Evolutionary conservation across 1,284 basidiomycete genomes (phyloP).

Genomic region (Moesziomyces parantarcticus): DNA sequence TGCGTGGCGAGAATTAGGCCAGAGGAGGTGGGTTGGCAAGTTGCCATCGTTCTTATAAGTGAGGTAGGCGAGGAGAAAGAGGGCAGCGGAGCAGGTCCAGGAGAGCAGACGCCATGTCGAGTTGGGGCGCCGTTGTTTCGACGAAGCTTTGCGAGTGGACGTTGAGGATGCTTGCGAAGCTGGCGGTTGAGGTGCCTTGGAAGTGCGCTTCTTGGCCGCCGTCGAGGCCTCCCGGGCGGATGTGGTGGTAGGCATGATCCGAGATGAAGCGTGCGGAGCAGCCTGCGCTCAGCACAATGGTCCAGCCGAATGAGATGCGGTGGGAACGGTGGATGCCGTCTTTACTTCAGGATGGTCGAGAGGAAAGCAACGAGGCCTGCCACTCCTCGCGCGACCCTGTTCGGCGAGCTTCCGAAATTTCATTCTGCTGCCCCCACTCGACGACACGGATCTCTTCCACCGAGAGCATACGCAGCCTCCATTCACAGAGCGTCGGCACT

Average conservation of each 20-base stretch:
- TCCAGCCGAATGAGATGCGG: background rate
- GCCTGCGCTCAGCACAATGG: background rate
- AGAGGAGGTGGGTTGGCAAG: slow-evolving; percentile 14
- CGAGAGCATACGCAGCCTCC: too few species aligned
- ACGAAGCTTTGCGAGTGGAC: background rate
- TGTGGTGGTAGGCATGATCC: background rate
- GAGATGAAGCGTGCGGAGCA: background rate
- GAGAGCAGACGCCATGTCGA: slow-evolving; percentile 18
- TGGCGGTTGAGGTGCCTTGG: background rate
- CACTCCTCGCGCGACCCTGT: background rate
- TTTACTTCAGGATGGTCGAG: background rate
- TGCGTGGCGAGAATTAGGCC: background rate
- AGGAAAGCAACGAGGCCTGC: background rate
- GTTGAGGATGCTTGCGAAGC: too few species aligned
- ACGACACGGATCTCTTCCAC: too few species aligned
- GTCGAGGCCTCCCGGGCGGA: background rate
- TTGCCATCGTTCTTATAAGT: slow-evolving; percentile 30
- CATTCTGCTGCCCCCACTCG: too few species aligned
- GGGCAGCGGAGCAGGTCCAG: slow-evolving; percentile 24
- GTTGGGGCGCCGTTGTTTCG: background rate
- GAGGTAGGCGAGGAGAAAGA: slow-evolving; percentile 29
- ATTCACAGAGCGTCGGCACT: too few species aligned
- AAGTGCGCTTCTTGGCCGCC: background rate
- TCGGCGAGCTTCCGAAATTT: background rate
- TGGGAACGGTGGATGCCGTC: background rate